Base-by-base conservation (phyloP, 768 basidiomycete species). In the Tulasnella sp. region DNA sequence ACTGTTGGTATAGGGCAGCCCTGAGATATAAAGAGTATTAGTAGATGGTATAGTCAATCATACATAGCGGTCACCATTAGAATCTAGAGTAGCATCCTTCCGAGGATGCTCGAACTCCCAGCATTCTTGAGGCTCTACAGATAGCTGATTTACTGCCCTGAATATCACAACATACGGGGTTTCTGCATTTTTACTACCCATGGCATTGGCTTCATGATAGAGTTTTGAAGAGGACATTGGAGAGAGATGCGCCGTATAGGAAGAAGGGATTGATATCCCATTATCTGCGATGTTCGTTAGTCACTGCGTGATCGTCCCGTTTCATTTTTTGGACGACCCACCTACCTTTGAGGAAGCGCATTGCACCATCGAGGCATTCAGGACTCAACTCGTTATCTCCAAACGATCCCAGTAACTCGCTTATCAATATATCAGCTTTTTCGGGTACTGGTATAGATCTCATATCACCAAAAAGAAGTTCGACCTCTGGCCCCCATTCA, bases 121-220 rank as follows among this genome's bases (percentile, higher is more conserved):
- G 59, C 93, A 98, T 59, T 90, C 85, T 64, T 98, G 95, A n/a
- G 49, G 40, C 22, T 43, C 49, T 31, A 95, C 73, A 52, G 85
- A 88, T 35, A 99, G 71, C 53, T 91, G 74, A 57, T 90, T 92
- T 55, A 89, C 84, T 7, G 89, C 86, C 61, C 88, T 82, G 64
- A 99, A 89, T 92, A 98, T 93, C 55, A 98, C 95, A 15, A 99
- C 95, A 59, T 98, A 98, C 0, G 95, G 93, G 28, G 91, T 96
- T 67, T 99, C 95, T 53, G 84, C 64, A 22, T 78, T 75, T 64
- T 85, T 87, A 31, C 59, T 55, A 41, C 45, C 20, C 58, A 56
- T 76, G 49, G 74, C 68, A 51, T 77, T 70, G 0, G 89, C 88
- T 61, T 92, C 88, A 55, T 81, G 81, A 67, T 82, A 85, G 9